phyloP scores from a whole-genome alignment of 169 alveolate species.

The Babesia gibsoni region DNA sequence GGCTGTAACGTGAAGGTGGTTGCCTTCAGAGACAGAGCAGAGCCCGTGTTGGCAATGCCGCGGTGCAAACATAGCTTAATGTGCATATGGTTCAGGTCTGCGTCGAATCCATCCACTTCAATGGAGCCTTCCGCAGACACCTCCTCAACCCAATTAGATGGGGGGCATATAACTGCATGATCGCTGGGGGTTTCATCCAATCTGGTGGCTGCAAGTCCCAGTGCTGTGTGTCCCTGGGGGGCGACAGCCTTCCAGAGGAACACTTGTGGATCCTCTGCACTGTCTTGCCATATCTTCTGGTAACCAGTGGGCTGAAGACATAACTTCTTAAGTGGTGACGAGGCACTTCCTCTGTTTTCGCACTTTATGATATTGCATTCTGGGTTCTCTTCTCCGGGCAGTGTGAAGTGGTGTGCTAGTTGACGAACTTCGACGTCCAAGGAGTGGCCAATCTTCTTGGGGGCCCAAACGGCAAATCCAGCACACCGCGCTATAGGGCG shows the following conservation, averaged over 20 bases:
- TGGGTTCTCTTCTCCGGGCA: background rate
- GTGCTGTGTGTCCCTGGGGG: conserved; percentile 46
- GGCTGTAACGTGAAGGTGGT: conserved; percentile 51
- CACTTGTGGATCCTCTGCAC: conserved; percentile 19
- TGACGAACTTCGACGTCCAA: conserved; percentile 32
- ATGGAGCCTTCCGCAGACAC: conserved; percentile 6
- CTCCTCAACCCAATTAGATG: conserved; percentile 48
- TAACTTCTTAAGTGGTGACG: conserved; percentile 24
- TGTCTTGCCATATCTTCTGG: conserved; percentile 45
- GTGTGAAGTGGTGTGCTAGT: conserved; percentile 29
- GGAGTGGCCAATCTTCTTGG: conserved; percentile 55
- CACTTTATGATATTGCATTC: conserved; percentile 19
- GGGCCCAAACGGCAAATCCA: conserved; percentile 34
- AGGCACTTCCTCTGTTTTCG: conserved; percentile 4
- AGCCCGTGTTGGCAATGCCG: conserved; percentile 25
- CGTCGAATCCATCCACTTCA: conserved; percentile 41
- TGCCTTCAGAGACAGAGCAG: conserved; percentile 26
- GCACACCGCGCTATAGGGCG: conserved; percentile 42
- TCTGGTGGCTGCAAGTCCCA: conserved; percentile 56
- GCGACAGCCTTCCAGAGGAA: conserved; percentile 55
- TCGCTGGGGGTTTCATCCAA: conserved; percentile 34
- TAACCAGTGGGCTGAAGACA: conserved; percentile 24
- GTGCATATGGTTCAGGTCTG: conserved; percentile 7
- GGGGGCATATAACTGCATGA: conserved; percentile 32
- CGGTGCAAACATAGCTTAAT: conserved; percentile 24